Evolutionary conservation across 2,329 filamentous ascomycete genomes (phyloP), one percentile per base, ranked within the genome.

Genomic region (Botrytis sinoallii): DNA sequence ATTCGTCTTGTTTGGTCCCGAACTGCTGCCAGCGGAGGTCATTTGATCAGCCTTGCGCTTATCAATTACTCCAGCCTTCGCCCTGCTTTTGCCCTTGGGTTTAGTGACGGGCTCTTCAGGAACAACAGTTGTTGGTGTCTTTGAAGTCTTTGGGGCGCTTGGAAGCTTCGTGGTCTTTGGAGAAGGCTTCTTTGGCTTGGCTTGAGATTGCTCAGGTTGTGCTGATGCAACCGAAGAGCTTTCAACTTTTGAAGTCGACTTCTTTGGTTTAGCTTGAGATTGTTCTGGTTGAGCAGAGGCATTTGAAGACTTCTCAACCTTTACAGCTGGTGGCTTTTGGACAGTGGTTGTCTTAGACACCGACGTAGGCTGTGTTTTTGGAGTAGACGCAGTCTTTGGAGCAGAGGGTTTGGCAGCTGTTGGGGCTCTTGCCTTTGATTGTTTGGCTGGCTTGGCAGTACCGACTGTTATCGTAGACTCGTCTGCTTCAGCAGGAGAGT

Each of bases 11-110:
- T 48, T 72, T 16, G 63, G 25, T 25, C 63, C 71, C 6, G 38
- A 63, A 55, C n/a, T 57, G 22, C 12, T 69, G 7, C 29, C 20
- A 18, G 29, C 40, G 22, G 63, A 59, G 22, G 71, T 60, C 42
- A 69, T 69, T 42, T 72, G 63, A 32, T 60, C 55, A 42, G 71
- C 71, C 25, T 72, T 72, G 8, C 71, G 71, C 32, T 74, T 71
- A 16, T 63, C 61, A 25, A 22, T 38, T 20, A 71, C 60, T 63
- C 68, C 57, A 40, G 40, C 61, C 52, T 72, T 64, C 7, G 67
- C 35, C 48, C 42, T 63, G 25, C 52, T 25, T 29, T 68, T 72
- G 22, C n/a, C 32, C 52, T 60, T 72, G 18, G 52, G 12, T 3
- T 72, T 72, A 2, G 63, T 6, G 16, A 38, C 32, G 22, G 48